A percentile compares a stretch with the other conserved stretches of the same genome.
Conservation (phyloP, 1,139 yeast species). For the Zygoascus sp. region DNA sequence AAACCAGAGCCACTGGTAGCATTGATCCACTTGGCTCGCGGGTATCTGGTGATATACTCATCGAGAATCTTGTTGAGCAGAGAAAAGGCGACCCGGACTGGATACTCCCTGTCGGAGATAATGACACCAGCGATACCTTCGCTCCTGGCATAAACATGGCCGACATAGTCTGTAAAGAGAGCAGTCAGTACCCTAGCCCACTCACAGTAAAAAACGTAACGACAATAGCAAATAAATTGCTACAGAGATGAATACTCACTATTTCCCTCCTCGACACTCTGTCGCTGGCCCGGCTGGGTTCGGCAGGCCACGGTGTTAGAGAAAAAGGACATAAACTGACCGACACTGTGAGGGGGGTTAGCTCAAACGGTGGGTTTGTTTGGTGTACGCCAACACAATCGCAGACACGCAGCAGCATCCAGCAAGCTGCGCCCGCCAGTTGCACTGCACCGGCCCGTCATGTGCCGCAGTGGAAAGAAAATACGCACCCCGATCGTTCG, state of each 20-base stretch:
- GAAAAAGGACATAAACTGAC: constrained; percentile 91
- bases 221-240: too few species aligned
- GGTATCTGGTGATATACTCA: constrained; percentile 82
- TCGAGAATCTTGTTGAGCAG: constrained; percentile 85
- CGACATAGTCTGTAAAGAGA: constrained; percentile 63
- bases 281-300: constrained; percentile 87
- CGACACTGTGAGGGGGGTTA: constrained; percentile 25
- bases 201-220: too few species aligned
- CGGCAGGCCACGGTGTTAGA: constrained; percentile 86
- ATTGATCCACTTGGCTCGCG: constrained; percentile 63
- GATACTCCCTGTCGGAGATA: constrained; percentile 92
- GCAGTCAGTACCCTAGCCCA: too few species aligned
- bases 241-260: too few species aligned
- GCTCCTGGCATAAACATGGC: constrained; percentile 84
- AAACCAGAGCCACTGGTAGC: constrained; percentile 47
- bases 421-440: too few species aligned
- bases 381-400: too few species aligned
- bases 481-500: constrained; percentile 47
- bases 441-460: background rate
- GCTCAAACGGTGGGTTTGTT: background rate
- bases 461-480: too few species aligned
- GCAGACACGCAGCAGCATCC: too few species aligned
- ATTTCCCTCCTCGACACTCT: constrained; percentile 84
- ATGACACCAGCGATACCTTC: constrained; percentile 95
- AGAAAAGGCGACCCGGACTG: constrained; percentile 96